Evolutionary conservation across 1,284 basidiomycete species (phyloP), one percentile per base, ranked within the genome.

Genomic region (Cerioporus squamosus): DNA sequence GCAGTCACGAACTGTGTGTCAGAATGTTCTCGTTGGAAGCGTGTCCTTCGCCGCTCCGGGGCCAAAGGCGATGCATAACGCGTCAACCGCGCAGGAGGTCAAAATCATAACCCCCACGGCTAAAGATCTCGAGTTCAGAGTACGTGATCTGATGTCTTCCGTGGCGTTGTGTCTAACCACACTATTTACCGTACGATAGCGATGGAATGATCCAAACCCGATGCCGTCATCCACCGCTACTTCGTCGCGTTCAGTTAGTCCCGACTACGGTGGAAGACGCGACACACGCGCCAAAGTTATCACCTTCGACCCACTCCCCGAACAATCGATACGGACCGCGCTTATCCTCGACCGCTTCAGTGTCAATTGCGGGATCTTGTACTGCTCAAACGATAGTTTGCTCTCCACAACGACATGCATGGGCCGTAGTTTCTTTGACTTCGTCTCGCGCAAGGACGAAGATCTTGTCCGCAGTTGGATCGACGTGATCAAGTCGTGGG

Each of bases 41-140:
- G 85, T 91, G 26, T 90, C 90, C 1, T 88, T 87, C 66, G 89
- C 88, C 10, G 80, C 81, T 39, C 85, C 87, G 7, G 84, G 86
- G 2, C 82, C 84, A 15, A 88, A 89, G 68, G 85, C 88, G 1
- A 79, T 91, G 68, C 87, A 90, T 66, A 90, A 86, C 64, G 87
- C 86, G 9, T 90, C 89, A 8, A 91, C 90, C 0, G 89, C 89
- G 0, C 87, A 90, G 71, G 89, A 91, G 73, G 84, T 91, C 60
- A 83, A 83, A 20, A 82, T 91, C 42, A 82, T 91, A 51, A 84
- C 87, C 1, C 87, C 87, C 5, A 79, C 77, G 17, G 86, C 88
- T 2, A 75, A 77, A 24, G 82, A 87, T 66, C 87, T 91, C 58
- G 82, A 90, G 68, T 87, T 88, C 69, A 79, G 85, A 63, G 90